Percentiles rank a stretch among this genome's conserved stretches.
phyloP scores from a whole-genome alignment of 1,139 yeast species.

The Diutina pseudorugosa region DNA sequence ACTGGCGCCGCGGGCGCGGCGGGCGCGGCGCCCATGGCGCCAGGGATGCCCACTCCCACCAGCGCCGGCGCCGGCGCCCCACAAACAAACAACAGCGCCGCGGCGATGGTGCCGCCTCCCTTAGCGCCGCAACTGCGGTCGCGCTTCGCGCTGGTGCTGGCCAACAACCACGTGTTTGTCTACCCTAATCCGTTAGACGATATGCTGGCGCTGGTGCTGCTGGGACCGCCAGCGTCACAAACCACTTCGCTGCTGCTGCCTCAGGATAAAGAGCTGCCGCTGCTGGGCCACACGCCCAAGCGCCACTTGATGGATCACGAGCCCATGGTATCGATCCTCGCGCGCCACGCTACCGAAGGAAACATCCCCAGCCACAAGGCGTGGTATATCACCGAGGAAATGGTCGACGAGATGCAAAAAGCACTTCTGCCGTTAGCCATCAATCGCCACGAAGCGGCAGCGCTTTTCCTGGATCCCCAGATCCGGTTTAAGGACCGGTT shows the following conservation, averaged over 20 bases:
- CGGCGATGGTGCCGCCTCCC: background rate
- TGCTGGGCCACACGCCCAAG: background rate
- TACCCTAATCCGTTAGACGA: background rate
- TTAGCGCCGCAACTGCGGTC: background rate
- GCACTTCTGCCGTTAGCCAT: background rate
- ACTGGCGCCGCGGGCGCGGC: slow-evolving; percentile 1
- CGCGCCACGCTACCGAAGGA: background rate
- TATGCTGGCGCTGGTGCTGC: background rate
- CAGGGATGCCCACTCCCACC: too few relatives aligned
- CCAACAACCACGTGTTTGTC: background rate
- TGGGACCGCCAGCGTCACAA: background rate
- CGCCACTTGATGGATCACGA: background rate
- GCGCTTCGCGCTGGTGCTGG: background rate
- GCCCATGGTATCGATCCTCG: background rate
- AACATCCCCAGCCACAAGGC: background rate
- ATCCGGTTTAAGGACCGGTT: background rate
- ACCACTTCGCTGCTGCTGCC: background rate
- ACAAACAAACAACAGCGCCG: background rate
- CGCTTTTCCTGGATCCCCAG: background rate
- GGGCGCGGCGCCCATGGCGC: background rate
- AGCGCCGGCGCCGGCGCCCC: background rate
- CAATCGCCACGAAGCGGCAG: background rate
- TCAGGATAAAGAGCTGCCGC: background rate
- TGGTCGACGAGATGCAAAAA: background rate
- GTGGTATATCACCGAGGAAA: background rate